Evolutionary conservation across 2,329 filamentous ascomycete species (phyloP).

Genomic region (Fusarium tjaetaba): DNA sequence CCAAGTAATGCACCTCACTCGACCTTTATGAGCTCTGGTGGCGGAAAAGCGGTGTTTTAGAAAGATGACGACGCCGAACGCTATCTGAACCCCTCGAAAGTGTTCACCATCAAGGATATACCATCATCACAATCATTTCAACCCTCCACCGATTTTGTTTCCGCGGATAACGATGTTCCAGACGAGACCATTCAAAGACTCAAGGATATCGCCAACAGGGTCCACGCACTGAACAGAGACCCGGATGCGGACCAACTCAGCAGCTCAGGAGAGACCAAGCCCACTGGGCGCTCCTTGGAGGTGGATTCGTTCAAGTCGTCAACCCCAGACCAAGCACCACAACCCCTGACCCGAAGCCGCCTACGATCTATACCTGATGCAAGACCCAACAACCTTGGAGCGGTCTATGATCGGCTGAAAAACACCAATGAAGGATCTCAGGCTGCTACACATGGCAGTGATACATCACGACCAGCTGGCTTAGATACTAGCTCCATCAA

Average conservation of each 20-base stretch:
- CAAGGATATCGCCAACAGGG: not conserved
- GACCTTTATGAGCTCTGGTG: conserved; percentile 20
- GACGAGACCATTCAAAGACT: not conserved
- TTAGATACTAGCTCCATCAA: not conserved
- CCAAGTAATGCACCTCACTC: conserved; percentile 5
- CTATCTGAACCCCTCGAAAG: conserved; percentile 6
- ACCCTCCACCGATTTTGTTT: not conserved
- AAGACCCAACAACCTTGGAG: conserved; percentile 23
- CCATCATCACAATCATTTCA: not conserved
- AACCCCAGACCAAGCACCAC: not conserved
- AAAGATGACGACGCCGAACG: conserved; percentile 2
- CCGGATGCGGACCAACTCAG: not conserved
- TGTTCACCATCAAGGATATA: not conserved
- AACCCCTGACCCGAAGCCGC: conserved; percentile 19
- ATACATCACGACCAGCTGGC: conserved; percentile 7
- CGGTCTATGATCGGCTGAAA: conserved; percentile 3
- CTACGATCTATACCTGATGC: conserved; percentile 17
- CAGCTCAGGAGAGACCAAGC: not conserved
- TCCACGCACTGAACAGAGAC: not conserved
- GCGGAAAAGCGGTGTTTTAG: conserved; percentile 24
- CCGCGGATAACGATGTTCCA: not conserved
- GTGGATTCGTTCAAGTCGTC: not conserved
- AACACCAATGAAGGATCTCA: conserved; percentile 21
- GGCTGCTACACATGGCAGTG: conserved; percentile 28
- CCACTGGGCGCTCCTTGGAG: not conserved